Evolutionary conservation across 352 stramenopile genomes (phyloP), one percentile per base, ranked within the genome.

Genomic region (Globisporangium cederbergense): DNA sequence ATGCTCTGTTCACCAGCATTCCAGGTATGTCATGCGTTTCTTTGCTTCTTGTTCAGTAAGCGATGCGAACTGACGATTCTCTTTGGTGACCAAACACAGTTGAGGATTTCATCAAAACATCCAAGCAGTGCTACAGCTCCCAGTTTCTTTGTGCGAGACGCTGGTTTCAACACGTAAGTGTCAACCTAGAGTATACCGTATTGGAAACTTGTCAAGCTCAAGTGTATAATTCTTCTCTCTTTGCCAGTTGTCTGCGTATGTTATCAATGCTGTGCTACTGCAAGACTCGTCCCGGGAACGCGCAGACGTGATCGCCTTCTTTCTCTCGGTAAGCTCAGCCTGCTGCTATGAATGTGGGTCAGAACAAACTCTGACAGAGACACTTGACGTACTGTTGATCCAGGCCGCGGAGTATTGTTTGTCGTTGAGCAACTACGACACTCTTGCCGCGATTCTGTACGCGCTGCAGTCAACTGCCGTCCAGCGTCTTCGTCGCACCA

Each of bases 381-480:
- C 18, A 28, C 25, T 58, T 22, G 1, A 6, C 20, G 30, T 1
- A 46, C n/a, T 5, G 36, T 11, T 46, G 38, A 8, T 55, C 51
- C 67, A 94, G 82, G 88, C 73, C 46, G 86, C 88, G 7, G 81
- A 95, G 20, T 78, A 78, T 42, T 90, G 79, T 51, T 73, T 89
- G 20, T 75, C 76, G 46, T 75, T 95, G 28, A 81, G 88, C 52
- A 96, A 96, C 55, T 91, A 89, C 54, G 88, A 96, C 64, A 90
- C 83, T 9, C 73, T 96, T 13, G 86, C 87, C 55, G 81, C 88
- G 6, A 93, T 96, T 59, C 65, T 96, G 54, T 96, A 95, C 60
- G 86, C 84, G 6, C 62, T 96, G 20, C 86, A 96, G 70, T 96
- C 88, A 13, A 96, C 88, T 62, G 84, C 88, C n/a, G 81, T 96